Percentiles rank a stretch among this genome's conserved stretches.
Evolutionary conservation across 2,329 filamentous ascomycete genomes (phyloP).

Genomic region (Sphaerostilbella broomeana): DNA sequence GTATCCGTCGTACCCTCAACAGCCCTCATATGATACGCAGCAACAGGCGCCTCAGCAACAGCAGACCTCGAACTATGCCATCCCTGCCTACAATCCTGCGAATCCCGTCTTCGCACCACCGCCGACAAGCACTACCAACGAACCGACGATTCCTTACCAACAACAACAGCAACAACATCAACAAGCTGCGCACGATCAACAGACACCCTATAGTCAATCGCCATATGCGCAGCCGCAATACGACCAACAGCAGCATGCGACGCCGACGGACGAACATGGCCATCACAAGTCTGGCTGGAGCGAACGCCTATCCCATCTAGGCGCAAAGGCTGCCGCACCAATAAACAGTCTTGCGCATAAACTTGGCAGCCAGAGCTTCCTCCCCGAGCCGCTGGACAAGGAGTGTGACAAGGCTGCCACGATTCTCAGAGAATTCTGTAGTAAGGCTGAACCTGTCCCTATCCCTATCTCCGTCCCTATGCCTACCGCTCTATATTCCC

Average conservation of each 20-base stretch:
- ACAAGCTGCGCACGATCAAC: conserved; percentile 2
- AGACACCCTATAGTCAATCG: background rate
- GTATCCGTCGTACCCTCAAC: background rate
- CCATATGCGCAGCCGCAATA: background rate
- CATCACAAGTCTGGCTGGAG: conserved; percentile 21
- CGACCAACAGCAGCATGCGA: conserved; percentile 3
- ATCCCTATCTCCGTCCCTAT: too few relatives aligned
- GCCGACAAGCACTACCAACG: conserved; percentile 13
- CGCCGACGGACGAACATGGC: conserved; percentile 1
- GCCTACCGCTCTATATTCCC: too few relatives aligned
- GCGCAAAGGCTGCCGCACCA: conserved; percentile 54
- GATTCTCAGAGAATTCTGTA: conserved; percentile 81
- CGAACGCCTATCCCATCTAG: conserved; percentile 26
- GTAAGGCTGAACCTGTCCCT: too few relatives aligned
- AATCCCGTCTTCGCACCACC: conserved; percentile 26
- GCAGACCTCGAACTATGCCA: conserved; percentile 19
- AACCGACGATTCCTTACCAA: conserved; percentile 1
- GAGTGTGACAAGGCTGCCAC: conserved; percentile 86
- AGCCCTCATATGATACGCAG: background rate
- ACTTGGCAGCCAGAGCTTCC: conserved; percentile 76
- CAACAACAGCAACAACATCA: conserved; percentile 7
- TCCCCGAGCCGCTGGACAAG: conserved; percentile 78
- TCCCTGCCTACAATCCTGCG: conserved; percentile 26
- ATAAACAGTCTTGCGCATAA: conserved; percentile 79
- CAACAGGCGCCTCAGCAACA: conserved; percentile 7